Conservation (phyloP, 2,329 filamentous ascomycete genomes). For the Atkinsonella texensis region DNA sequence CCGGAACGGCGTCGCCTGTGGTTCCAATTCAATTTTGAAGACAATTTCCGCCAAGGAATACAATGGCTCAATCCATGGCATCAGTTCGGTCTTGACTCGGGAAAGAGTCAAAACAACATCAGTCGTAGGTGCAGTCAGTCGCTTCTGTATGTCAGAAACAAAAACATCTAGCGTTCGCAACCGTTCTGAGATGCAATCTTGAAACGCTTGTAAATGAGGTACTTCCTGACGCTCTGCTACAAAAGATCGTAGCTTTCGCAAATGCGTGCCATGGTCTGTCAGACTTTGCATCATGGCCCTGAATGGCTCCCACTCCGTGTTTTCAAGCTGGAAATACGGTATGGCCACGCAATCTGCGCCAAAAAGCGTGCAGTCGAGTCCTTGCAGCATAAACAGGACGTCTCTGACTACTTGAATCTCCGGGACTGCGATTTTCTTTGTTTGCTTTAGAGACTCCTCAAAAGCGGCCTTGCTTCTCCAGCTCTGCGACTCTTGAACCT, state of each 20-base stretch:
- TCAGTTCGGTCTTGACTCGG: conserved; percentile 45
- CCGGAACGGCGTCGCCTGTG: conserved; percentile 46
- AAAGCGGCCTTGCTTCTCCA: conserved; percentile 25
- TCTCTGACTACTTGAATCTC: conserved; percentile 69
- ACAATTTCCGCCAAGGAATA: conserved; percentile 50
- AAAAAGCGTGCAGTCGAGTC: conserved; percentile 65
- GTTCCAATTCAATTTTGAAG: conserved; percentile 37
- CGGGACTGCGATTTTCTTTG: conserved; percentile 38
- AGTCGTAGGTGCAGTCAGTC: conserved; percentile 40
- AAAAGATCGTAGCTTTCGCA: conserved; percentile 35
- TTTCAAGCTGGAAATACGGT: conserved; percentile 31
- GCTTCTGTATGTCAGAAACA: conserved; percentile 47
- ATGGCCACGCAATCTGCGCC: conserved; percentile 26
- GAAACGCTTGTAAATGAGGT: conserved; percentile 59
- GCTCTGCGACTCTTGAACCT: conserved; percentile 20
- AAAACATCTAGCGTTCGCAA: conserved; percentile 45
- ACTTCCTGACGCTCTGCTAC: conserved; percentile 31
- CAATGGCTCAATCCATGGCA: conserved; percentile 40
- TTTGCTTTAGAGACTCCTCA: conserved; percentile 19
- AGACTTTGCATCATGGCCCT: conserved; percentile 34
- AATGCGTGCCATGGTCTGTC: conserved; percentile 32
- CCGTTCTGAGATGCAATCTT: conserved; percentile 45
- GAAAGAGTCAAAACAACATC: conserved; percentile 56
- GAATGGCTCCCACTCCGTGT: conserved; percentile 38
- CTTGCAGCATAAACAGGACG: conserved; percentile 72